Base-by-base conservation (phyloP, 2,329 filamentous ascomycete species). In the Pestalotiopsis fici region DNA sequence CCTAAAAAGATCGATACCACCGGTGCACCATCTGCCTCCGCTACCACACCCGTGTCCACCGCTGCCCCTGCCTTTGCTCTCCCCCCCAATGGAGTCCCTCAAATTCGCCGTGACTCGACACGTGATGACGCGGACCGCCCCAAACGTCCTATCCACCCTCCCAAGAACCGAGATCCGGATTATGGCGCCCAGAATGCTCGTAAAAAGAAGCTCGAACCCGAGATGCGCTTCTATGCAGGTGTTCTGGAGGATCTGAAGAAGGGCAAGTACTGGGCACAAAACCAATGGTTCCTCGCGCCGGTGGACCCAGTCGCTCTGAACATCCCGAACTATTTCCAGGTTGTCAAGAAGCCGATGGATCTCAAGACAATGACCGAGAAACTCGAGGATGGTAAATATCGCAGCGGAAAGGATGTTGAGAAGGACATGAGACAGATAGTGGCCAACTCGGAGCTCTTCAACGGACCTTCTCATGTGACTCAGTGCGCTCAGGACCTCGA, bases 281-380 rank as follows among this genome's bases (percentile, higher is more conserved):
- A 93, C 56, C 86, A 86, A 66, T 91, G 93, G 68, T 99, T 99
- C 82, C 83, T 93, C 74, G 82, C 87, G 7, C 93, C 96, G 0
- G 96, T 99, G 23, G 96, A 99, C 77, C 94, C 96, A 0, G 95
- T 98, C 43, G 95, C 95, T 0, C 83, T 98, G 65, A 94, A 95
- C 77, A 98, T 98, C 68, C 96, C 96, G 0, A 91, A 92, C 27
- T 99, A 99, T 78, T 93, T 96, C 78, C 94, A 92, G 74, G 85
- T 98, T 69, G 94, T 99, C 82, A 98, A 97, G 84, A 94, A 95
- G 77, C 96, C 96, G 0, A 99, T 98, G 95, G 95, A 99, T 78
- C 85, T 98, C 62, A 85, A 87, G 18, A 97, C 93, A n/a, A 92
- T 97, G 75, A 85, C 88, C 43, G 85, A 86, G 55, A 97, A 97